Conservation (phyloP, 768 basidiomycete species). For the Termitomyces sp. region DNA sequence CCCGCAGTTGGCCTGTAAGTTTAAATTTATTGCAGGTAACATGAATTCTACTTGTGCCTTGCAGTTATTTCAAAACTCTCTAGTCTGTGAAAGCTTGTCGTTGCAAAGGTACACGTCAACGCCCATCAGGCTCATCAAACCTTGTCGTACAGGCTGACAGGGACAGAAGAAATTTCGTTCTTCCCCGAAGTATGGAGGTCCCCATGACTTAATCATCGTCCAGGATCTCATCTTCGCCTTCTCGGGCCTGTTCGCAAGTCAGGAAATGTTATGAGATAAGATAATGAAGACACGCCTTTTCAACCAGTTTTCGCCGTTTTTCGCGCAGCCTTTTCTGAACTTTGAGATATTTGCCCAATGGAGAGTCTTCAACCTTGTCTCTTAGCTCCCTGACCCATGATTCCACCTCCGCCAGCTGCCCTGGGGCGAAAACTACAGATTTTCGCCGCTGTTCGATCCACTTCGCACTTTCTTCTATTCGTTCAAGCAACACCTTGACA, state of each 20-base stretch:
- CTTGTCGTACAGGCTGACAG: background rate
- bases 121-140: conserved; percentile 3
- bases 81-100: background rate
- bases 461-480: conserved; percentile 75
- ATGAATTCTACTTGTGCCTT: background rate
- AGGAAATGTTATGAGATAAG: conserved; percentile 12
- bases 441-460: conserved; percentile 76
- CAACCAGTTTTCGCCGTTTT: conserved; percentile 60
- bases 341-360: conserved; percentile 77
- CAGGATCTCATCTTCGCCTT: conserved; percentile 66
- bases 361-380: conserved; percentile 59
- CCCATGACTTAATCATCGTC: conserved; percentile 30
- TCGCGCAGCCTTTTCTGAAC: conserved; percentile 79
- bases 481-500: conserved; percentile 79
- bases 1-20: conserved; percentile 1
- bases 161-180: background rate
- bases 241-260: conserved; percentile 48
- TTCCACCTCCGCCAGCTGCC: conserved; percentile 60
- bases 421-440: conserved; percentile 71
- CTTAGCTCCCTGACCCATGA: conserved; percentile 64
- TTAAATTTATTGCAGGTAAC: background rate
- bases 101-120: background rate
- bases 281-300: conserved; percentile 51
- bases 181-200: background rate
- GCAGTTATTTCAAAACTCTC: background rate